phyloP scores from a whole-genome alignment of 345 rosid species.

The Hypericum androsaemum region DNA sequence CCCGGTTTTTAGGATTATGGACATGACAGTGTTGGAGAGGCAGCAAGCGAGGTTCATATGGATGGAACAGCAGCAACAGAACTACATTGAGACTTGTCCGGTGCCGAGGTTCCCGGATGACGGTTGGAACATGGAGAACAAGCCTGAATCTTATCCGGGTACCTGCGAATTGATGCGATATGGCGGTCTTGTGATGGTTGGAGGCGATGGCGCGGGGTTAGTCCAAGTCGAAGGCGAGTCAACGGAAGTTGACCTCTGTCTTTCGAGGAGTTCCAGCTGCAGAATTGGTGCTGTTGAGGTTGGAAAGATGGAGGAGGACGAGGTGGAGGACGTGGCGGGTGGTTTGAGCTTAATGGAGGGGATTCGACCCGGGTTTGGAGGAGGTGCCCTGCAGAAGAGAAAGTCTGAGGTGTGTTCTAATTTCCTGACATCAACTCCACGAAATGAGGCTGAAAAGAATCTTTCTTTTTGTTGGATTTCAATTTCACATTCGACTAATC shows the following conservation, averaged over 20 bases:
- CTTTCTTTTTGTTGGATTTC: neutral
- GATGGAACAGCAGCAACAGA: conserved; percentile 21
- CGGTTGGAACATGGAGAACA: conserved; percentile 3
- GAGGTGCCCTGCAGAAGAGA: conserved; percentile 25
- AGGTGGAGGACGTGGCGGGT: conserved; percentile 8
- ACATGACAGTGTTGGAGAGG: conserved; percentile 26
- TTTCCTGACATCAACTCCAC: neutral
- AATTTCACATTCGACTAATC: too few species aligned
- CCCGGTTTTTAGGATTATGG: conserved; percentile 11
- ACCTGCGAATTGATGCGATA: conserved; percentile 18
- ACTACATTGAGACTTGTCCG: conserved; percentile 11
- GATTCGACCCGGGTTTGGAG: neutral
- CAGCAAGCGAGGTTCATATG: conserved; percentile 21
- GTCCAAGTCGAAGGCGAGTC: conserved; percentile 2
- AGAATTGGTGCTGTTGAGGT: conserved; percentile 16
- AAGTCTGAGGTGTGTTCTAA: conserved; percentile 32
- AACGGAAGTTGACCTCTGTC: conserved; percentile 21
- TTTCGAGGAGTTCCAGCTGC: conserved; percentile 31
- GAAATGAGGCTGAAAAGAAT: too few species aligned
- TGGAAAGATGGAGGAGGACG: conserved; percentile 13
- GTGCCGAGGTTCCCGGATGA: conserved; percentile 27
- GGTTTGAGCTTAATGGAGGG: conserved; percentile 7
- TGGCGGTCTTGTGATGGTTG: conserved; percentile 13
- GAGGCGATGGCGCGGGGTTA: conserved; percentile 17
- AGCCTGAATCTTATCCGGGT: conserved; percentile 8